Percentiles rank a stretch among this genome's conserved stretches.
These are phyloP conservation scores for Aspergillus jensenii DNA, from an alignment of 2,329 filamentous ascomycete species.

Conservation along the genomic window DNA sequence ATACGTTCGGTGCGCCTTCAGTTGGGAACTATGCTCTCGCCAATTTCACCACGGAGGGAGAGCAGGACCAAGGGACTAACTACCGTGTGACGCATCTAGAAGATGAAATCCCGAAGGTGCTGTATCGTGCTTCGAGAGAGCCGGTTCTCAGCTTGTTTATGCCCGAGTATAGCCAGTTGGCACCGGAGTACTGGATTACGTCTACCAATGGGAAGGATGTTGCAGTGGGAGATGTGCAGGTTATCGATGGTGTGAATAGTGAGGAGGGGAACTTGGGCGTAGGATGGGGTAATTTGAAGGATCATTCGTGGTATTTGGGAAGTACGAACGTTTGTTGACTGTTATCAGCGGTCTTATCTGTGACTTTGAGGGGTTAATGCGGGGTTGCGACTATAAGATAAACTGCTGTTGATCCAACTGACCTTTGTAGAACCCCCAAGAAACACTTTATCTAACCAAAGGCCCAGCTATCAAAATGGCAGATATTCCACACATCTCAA, in stretches of 20 bases:
- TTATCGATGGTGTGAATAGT: conserved; percentile 19
- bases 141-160: not conserved
- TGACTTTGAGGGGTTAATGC: not conserved
- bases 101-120: conserved; percentile 17
- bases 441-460: not conserved
- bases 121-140: not conserved
- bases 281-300: not conserved
- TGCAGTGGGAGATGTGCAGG: conserved; percentile 30
- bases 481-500: conserved; percentile 25
- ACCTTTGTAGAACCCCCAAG: not conserved
- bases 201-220: not conserved
- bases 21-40: conserved; percentile 33
- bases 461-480: conserved; percentile 8
- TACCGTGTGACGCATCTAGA: conserved; percentile 36
- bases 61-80: conserved; percentile 22
- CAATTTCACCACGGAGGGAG: conserved; percentile 26
- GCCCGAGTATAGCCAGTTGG: conserved; percentile 12
- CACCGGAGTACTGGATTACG: conserved; percentile 16
- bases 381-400: not conserved
- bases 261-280: conserved; percentile 9
- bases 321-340: conserved; percentile 1
- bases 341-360: conserved; percentile 6
- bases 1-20: conserved; percentile 40
- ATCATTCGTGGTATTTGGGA: conserved; percentile 10
- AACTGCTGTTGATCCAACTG: not conserved